Evolutionary conservation across 2,329 filamentous ascomycete species (phyloP).

Genomic region (Bipolaris sorokiniana): DNA sequence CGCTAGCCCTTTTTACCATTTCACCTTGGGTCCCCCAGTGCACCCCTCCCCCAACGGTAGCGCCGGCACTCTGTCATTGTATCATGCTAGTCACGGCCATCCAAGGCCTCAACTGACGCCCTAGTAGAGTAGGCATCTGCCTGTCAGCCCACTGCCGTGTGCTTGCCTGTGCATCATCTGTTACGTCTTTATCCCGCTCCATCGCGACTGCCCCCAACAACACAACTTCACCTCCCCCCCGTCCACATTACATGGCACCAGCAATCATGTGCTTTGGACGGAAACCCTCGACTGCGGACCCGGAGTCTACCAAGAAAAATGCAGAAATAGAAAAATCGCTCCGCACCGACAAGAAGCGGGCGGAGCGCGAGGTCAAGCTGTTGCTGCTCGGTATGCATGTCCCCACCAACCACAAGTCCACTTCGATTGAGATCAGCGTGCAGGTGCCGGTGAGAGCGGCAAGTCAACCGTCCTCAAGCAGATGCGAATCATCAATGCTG

Average conservation of each 20-base stretch:
- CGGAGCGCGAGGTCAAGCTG: constrained; percentile 90
- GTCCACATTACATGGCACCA: constrained; percentile 40
- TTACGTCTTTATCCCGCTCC: constrained; percentile 11
- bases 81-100: constrained; percentile 7
- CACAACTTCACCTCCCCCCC: background rate
- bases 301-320: constrained; percentile 54
- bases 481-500: constrained; percentile 96
- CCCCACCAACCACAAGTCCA: background rate
- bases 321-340: constrained; percentile 85
- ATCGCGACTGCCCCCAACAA: constrained; percentile 9
- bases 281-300: constrained; percentile 56
- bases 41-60: constrained; percentile 21
- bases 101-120: constrained; percentile 6
- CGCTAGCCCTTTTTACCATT: constrained; percentile 4
- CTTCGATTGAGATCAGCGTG: constrained; percentile 33
- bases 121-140: background rate
- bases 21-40: constrained; percentile 7
- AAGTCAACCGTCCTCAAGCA: constrained; percentile 98
- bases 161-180: constrained; percentile 7
- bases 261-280: constrained; percentile 61
- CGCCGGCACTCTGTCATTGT: constrained; percentile 10
- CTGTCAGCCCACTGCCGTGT: constrained; percentile 4
- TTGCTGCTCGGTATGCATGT: constrained; percentile 77
- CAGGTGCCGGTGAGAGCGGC: constrained; percentile 92
- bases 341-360: constrained; percentile 83